A percentile compares a stretch with the other conserved stretches of the same genome.
Evolutionary conservation across 75 land plant species (phyloP).

Genomic region (Pinus taeda): DNA sequence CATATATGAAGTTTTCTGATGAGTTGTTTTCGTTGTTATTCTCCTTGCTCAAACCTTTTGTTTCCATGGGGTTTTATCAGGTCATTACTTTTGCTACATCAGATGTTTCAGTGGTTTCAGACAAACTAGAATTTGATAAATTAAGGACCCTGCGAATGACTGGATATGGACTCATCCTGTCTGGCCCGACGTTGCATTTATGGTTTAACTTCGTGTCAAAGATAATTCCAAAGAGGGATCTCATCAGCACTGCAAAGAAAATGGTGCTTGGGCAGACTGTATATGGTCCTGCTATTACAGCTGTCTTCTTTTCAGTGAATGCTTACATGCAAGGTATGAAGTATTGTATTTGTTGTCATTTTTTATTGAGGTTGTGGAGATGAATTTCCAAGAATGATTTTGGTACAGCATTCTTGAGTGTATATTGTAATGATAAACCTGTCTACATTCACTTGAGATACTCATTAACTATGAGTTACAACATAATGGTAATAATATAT

Average conservation of each 20-base stretch:
- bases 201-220: slow-evolving; percentile 71
- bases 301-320: slow-evolving; percentile 71
- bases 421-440: neutral
- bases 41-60: neutral
- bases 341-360: neutral
- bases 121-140: slow-evolving; percentile 25
- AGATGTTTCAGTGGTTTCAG: slow-evolving; percentile 9
- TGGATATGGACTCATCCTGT: slow-evolving; percentile 59
- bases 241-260: slow-evolving; percentile 63
- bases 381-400: neutral
- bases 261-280: slow-evolving; percentile 62
- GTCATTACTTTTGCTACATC: slow-evolving; percentile 21
- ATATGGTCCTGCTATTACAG: slow-evolving; percentile 58
- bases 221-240: slow-evolving; percentile 48
- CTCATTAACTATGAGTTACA: neutral
- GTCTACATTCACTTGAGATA: neutral
- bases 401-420: neutral
- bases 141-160: slow-evolving; percentile 62
- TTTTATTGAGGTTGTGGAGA: neutral
- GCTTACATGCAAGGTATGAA: slow-evolving; percentile 70
- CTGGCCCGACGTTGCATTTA: slow-evolving; percentile 69
- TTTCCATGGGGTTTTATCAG: slow-evolving; percentile 16
- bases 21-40: neutral
- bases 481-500: neutral
- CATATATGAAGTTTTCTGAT: neutral